Conservation (phyloP, 2,329 filamentous ascomycete species). For the Penicillium sp. region DNA sequence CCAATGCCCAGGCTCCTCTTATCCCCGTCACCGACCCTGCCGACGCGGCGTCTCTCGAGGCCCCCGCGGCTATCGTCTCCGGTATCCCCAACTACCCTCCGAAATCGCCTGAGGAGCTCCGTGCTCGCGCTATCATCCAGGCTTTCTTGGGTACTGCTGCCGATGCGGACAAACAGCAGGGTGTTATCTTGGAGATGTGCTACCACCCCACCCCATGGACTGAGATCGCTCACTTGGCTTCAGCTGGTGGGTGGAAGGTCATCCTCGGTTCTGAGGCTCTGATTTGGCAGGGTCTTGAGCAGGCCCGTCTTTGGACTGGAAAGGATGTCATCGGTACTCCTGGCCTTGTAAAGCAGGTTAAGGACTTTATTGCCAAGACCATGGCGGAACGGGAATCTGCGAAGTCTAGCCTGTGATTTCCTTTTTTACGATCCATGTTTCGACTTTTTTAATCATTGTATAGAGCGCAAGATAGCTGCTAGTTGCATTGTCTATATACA, state of each 20-base stretch:
- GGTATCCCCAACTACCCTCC: slow-evolving; percentile 77
- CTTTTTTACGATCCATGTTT: slow-evolving; percentile 2
- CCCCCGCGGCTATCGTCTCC: slow-evolving; percentile 66
- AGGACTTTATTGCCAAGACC: slow-evolving; percentile 49
- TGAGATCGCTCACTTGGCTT: slow-evolving; percentile 60
- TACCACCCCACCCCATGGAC: slow-evolving; percentile 73
- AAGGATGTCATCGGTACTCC: slow-evolving; percentile 57
- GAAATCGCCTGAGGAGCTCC: slow-evolving; percentile 59
- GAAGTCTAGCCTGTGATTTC: slow-evolving; percentile 28
- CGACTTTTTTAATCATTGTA: slow-evolving; percentile 18
- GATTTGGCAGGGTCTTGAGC: slow-evolving; percentile 74
- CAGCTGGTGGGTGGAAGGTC: slow-evolving; percentile 65
- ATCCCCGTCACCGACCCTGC: slow-evolving; percentile 59
- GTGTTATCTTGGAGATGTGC: slow-evolving; percentile 76
- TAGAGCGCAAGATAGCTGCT: slow-evolving; percentile 24
- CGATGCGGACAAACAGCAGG: slow-evolving; percentile 50
- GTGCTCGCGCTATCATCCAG: slow-evolving; percentile 54
- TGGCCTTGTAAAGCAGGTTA: slow-evolving; percentile 53
- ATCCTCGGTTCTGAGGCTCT: slow-evolving; percentile 73
- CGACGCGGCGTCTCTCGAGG: slow-evolving; percentile 58
- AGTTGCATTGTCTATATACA: slow-evolving; percentile 22
- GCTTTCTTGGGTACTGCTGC: slow-evolving; percentile 32
- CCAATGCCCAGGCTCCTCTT: slow-evolving; percentile 45
- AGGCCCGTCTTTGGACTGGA: slow-evolving; percentile 63
- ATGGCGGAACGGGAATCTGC: slow-evolving; percentile 42